Conservation (phyloP, 768 basidiomycete genomes). For the Baorangia bicolor region DNA sequence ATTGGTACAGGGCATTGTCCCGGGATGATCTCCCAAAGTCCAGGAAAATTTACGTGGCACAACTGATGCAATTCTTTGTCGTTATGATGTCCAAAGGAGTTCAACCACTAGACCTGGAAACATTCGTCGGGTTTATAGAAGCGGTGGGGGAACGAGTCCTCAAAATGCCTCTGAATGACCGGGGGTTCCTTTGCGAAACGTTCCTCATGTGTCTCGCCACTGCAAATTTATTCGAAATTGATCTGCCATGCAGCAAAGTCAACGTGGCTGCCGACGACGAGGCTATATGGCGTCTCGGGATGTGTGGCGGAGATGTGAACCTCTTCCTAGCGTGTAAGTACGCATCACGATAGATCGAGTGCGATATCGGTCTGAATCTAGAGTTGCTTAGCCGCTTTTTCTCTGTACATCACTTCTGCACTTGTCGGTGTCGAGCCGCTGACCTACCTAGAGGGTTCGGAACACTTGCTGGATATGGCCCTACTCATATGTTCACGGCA, state of each 20-base stretch:
- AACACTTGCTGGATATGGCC: slow-evolving; percentile 49
- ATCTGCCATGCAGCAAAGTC: slow-evolving; percentile 5
- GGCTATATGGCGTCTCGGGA: slow-evolving; percentile 38
- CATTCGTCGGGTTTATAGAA: slow-evolving; percentile 12
- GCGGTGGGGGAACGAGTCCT: slow-evolving; percentile 16
- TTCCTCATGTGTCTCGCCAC: slow-evolving; percentile 37
- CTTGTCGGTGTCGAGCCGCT: slow-evolving; percentile 34
- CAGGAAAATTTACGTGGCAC: slow-evolving; percentile 7
- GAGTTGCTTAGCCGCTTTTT: slow-evolving; percentile 42
- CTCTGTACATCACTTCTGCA: slow-evolving; percentile 40
- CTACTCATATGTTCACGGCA: slow-evolving; percentile 47
- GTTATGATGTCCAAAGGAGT: slow-evolving; percentile 23
- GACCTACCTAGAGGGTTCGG: slow-evolving; percentile 41
- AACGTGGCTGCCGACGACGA: slow-evolving; percentile 29
- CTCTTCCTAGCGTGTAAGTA: slow-evolving; percentile 44
- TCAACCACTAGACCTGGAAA: slow-evolving; percentile 1
- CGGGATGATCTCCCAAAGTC: neutral
- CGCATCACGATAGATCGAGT: neutral
- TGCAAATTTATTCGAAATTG: slow-evolving; percentile 12
- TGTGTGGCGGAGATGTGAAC: slow-evolving; percentile 27
- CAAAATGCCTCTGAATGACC: slow-evolving; percentile 1
- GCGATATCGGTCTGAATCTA: neutral
- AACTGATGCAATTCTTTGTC: slow-evolving; percentile 28
- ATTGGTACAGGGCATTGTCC: slow-evolving; percentile 15
- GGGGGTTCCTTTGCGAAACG: slow-evolving; percentile 32